Percentiles rank a stretch among this genome's conserved stretches.
These are phyloP conservation scores for Scenedesmus sp. DNA, from an alignment of 163 green algal species.

Conservation along the genomic window DNA sequence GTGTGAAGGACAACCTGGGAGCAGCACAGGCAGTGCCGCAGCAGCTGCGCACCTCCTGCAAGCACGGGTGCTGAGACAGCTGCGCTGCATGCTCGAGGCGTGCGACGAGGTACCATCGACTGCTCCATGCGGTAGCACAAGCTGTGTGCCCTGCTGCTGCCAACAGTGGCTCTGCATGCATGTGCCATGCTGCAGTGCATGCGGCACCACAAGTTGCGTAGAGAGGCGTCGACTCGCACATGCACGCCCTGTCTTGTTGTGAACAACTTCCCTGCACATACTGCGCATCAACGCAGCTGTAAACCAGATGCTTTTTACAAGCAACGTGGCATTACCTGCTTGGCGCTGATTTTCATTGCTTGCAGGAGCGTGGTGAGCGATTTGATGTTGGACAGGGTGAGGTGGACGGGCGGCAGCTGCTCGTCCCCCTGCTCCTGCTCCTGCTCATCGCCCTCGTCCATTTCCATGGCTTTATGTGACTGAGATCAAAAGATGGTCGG, in stretches of 20 bases:
- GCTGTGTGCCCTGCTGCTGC: not conserved
- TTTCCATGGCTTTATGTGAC: slow-evolving; percentile 29
- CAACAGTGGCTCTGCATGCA: not conserved
- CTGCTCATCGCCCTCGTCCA: slow-evolving; percentile 15
- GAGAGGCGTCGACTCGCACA: too few species aligned
- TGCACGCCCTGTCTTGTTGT: too few species aligned
- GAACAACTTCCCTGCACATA: too few species aligned
- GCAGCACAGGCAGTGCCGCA: not conserved
- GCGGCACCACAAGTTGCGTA: too few species aligned
- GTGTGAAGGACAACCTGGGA: not conserved
- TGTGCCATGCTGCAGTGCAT: too few species aligned
- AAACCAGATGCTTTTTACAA: too few species aligned
- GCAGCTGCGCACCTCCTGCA: not conserved
- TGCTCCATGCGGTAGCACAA: too few species aligned
- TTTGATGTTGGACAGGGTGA: slow-evolving; percentile 26
- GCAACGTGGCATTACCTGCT: slow-evolving; percentile 43
- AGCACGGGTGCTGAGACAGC: not conserved
- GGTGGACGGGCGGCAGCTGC: not conserved
- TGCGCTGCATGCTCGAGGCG: not conserved
- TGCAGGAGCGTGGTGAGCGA: slow-evolving; percentile 56
- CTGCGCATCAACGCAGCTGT: not conserved
- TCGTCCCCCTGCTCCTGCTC: not conserved
- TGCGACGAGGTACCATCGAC: too few species aligned
- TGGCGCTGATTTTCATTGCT: slow-evolving; percentile 55
- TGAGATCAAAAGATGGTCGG: too few species aligned